A percentile compares a stretch with the other conserved stretches of the same genome.
These are phyloP conservation scores for Prunella vulgaris DNA, from an alignment of 257 asterid species.

Conservation along the genomic window DNA sequence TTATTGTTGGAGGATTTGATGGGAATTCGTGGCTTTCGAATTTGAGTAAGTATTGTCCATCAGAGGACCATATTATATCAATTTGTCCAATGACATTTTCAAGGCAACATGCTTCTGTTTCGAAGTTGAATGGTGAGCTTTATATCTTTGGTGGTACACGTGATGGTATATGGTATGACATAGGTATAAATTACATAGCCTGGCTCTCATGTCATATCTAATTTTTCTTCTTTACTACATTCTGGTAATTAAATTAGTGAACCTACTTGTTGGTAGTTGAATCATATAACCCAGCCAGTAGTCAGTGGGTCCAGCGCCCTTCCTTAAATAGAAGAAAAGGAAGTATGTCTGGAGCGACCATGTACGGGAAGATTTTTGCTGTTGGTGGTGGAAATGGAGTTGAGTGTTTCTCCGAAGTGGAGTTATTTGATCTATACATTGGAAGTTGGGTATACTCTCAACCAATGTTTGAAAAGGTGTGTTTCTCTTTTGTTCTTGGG, in stretches of 20 bases:
- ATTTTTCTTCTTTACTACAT: slow-evolving; percentile 2
- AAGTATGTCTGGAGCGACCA: slow-evolving; percentile 47
- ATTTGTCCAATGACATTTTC: slow-evolving; percentile 41
- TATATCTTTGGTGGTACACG: slow-evolving; percentile 52
- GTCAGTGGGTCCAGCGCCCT: slow-evolving; percentile 49
- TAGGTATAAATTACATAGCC: slow-evolving; percentile 38
- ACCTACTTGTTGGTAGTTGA: slow-evolving; percentile 48
- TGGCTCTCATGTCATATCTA: background rate
- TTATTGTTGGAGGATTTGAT: slow-evolving; percentile 61
- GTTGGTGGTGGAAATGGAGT: slow-evolving; percentile 68
- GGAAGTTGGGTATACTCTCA: slow-evolving; percentile 55
- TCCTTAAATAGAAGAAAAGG: slow-evolving; percentile 47
- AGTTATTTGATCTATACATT: slow-evolving; percentile 38
- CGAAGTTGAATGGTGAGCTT: slow-evolving; percentile 47
- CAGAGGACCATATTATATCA: slow-evolving; percentile 31
- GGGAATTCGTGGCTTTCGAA: slow-evolving; percentile 45
- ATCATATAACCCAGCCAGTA: slow-evolving; percentile 45
- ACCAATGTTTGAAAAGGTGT: slow-evolving; percentile 67
- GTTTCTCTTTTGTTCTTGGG: background rate
- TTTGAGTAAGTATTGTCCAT: slow-evolving; percentile 41
- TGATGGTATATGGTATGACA: slow-evolving; percentile 43
- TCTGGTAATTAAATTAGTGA: slow-evolving; percentile 10
- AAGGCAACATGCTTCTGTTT: slow-evolving; percentile 42
- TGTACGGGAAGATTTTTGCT: slow-evolving; percentile 43
- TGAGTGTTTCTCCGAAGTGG: slow-evolving; percentile 63